Evolutionary conservation across 768 basidiomycete species (phyloP).

Genomic region (Rubroboletus satanas): DNA sequence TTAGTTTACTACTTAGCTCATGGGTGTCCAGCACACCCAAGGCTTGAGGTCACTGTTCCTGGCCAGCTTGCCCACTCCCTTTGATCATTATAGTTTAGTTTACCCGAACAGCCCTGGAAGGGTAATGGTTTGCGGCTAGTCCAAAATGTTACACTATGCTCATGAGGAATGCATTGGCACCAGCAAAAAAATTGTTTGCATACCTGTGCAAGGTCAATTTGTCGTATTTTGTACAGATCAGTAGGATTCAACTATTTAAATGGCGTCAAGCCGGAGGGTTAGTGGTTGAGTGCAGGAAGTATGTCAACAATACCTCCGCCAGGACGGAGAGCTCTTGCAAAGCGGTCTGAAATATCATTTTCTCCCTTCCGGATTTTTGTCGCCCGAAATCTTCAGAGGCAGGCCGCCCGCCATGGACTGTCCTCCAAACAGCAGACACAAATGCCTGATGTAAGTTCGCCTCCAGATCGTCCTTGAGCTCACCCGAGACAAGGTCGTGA

Average conservation of each 20-base stretch:
- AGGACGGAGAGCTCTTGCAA: conserved; percentile 1
- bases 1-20: no score
- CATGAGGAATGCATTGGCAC: conserved; percentile 1
- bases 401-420: conserved; percentile 4
- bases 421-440: conserved; percentile 6
- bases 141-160: neutral
- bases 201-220: neutral
- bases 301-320: conserved; percentile 8
- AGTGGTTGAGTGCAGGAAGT: conserved; percentile 3
- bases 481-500: conserved; percentile 1
- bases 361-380: no score
- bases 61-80: no score
- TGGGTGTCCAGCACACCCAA: no score
- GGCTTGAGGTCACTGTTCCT: no score
- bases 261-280: conserved; percentile 1
- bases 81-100: no score
- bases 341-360: neutral
- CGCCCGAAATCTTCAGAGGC: conserved; percentile 1
- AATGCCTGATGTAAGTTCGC: conserved; percentile 1
- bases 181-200: conserved; percentile 2
- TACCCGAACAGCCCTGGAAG: neutral
- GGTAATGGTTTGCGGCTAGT: no score
- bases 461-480: conserved; percentile 1
- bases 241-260: conserved; percentile 6
- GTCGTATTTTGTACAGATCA: neutral